phyloP scores from a whole-genome alignment of 805 yeast species.

The Spathaspora girioi region DNA sequence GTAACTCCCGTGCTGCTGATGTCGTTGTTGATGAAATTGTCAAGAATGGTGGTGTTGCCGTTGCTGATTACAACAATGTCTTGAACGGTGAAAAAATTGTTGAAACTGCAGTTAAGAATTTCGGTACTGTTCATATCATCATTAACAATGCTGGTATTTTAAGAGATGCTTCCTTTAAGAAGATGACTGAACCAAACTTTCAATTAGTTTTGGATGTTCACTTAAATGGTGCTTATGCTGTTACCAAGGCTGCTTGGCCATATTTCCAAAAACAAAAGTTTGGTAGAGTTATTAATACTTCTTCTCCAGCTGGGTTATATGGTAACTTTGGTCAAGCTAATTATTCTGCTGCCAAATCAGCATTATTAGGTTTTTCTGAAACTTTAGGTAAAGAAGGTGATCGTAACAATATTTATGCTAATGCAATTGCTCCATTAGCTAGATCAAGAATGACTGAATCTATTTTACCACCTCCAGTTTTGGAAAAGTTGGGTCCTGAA shows the following conservation, averaged over 20 bases:
- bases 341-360: slow-evolving; percentile 91
- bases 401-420: slow-evolving; percentile 76
- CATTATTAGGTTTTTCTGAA: slow-evolving; percentile 86
- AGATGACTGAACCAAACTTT: slow-evolving; percentile 81
- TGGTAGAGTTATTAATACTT: slow-evolving; percentile 90
- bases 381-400: slow-evolving; percentile 93
- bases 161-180: slow-evolving; percentile 82
- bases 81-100: slow-evolving; percentile 80
- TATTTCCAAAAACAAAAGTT: slow-evolving; percentile 76
- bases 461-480: slow-evolving; percentile 78
- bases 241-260: slow-evolving; percentile 91
- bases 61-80: slow-evolving; percentile 91
- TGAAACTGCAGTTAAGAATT: slow-evolving; percentile 78
- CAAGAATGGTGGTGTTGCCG: slow-evolving; percentile 77
- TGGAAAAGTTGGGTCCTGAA: slow-evolving; percentile 78
- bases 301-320: slow-evolving; percentile 94
- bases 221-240: slow-evolving; percentile 81
- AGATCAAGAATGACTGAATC: slow-evolving; percentile 95
- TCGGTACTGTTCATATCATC: slow-evolving; percentile 84
- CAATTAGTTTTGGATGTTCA: slow-evolving; percentile 81
- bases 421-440: slow-evolving; percentile 91
- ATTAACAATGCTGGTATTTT: slow-evolving; percentile 95
- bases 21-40: slow-evolving; percentile 82
- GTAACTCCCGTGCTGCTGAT: slow-evolving; percentile 75
- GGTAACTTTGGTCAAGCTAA: slow-evolving; percentile 97